Evolutionary conservation across 176 grass and related monocot genomes (phyloP), one percentile per base, ranked within the genome.

Genomic region (Eremochloa ophiuroides): DNA sequence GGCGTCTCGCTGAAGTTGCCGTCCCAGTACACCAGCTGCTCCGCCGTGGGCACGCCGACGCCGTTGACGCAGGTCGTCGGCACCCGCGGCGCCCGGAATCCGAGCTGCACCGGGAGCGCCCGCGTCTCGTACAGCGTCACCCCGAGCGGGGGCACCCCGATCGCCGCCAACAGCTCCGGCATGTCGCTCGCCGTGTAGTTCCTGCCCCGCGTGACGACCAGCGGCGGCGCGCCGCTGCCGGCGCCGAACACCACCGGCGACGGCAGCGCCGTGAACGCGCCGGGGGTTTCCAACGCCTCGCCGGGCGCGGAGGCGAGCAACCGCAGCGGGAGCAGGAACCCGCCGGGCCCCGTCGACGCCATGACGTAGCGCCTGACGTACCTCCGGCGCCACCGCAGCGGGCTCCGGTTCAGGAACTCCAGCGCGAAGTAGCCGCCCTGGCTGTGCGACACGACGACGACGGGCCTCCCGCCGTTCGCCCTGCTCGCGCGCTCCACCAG

Each of bases 391-490:
- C 65, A 68, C 34, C 18, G 3, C 34, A 13, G 18, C 15, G 65
- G 65, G 34, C 65, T 68, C 65, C 65, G 65, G 65, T 40, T 68
- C 34, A 68, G 64, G 65, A 68, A 39, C 65, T 68, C 65, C 4
- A 68, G 65, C 65, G 65, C 20, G 34, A 67, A 39, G 65, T 40
- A 68, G 65, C 65, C 68, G 13, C 40, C 68, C 68, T 46, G 68
- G 58, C 58, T 61, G 58, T 61, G 58, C 26, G 58, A 28, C 58
- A 61, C 58, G 4, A 61, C 0, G 12, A 61, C 58, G 1, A 61
- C 58, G 11, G 58, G 58, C 58, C 0, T 28, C 1, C 58, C 26
- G 4, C 12, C 58, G 58, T 61, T 61, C 58, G 6, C 58, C 25
- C 25, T 28, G 58, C 58, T 61, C 25, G 58, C 58, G 26, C 58